Evolutionary conservation across 2,329 filamentous ascomycete species (phyloP), one percentile per base, ranked within the genome.

Genomic region (Trichophyton verrucosum): DNA sequence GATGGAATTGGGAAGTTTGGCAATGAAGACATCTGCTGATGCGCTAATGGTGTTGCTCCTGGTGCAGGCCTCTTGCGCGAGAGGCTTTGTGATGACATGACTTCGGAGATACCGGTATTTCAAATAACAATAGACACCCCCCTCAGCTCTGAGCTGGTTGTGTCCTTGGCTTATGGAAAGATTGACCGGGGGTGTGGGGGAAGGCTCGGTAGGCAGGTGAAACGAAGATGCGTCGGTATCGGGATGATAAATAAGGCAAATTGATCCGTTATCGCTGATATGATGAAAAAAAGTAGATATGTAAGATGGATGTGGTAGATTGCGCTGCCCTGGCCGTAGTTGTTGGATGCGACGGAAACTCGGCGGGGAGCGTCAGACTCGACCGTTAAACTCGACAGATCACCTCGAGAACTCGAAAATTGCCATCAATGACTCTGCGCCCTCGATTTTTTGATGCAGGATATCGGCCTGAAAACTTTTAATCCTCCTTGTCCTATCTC

Each of bases 51-150:
- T 42, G 83, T 81, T 64, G 85, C 77, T 70, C 86, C 88, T 61
- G 88, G 86, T 55, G 88, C 88, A 66, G 86, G 79, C 72, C 89
- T 82, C 78, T 94, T 94, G 73, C 88, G 78, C 59, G 74, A 76
- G 47, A 74, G 68, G 57, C 73, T 72, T 70, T 77, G 74, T 22
- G 75, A 72, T 59, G 72, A 69, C 74, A 75, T 76, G 27, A 51
- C 33, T 11, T 15, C 7, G 3, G 36, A 36, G 8, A 44, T 57
- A 24, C 8, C 17, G n/a, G 42, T 57, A 57, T 57, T 40, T 58
- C 6, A 27, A 7, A 44, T 58, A 58, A 27, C 17, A 20, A 42
- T 46, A 42, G 15, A n/a, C 27, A 7, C 27, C 24, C 24, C 24
- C 13, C 36, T 7, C 38, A 40, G 17, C 38, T 9, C 9, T n/a